Conservation (phyloP, 257 asterid species). For the Ilex aquifolium region DNA sequence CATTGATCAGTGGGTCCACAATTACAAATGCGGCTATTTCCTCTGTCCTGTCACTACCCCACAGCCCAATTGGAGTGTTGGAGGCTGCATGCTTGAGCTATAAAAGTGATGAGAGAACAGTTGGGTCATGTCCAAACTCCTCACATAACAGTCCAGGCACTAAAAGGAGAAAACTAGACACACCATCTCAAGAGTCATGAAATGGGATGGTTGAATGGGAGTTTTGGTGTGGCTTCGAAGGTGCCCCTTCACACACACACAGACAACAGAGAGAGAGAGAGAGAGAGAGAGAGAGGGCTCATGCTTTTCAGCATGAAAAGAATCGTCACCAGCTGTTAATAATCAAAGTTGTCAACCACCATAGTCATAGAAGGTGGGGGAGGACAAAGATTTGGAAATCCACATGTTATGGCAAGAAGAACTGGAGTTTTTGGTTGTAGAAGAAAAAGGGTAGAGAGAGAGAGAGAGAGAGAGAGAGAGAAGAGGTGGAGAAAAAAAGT, state of each 20-base stretch:
- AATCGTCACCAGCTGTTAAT: not conserved
- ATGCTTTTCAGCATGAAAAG: too few species aligned
- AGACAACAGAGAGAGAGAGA: too few species aligned
- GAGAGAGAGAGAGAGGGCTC: not conserved
- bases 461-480: too few species aligned
- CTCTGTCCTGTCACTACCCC: slow-evolving; percentile 23
- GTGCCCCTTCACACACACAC: not conserved
- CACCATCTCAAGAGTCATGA: slow-evolving; percentile 2
- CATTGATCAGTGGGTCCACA: slow-evolving; percentile 24
- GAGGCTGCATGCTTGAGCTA: slow-evolving; percentile 54
- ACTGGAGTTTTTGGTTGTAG: not conserved
- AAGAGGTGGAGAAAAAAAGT: not conserved
- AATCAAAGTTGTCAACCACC: not conserved
- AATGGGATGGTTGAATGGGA: slow-evolving; percentile 44
- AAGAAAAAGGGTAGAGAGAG: not conserved
- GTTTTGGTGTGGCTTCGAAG: not conserved
- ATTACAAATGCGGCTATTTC: slow-evolving; percentile 12
- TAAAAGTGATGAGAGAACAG: slow-evolving; percentile 42
- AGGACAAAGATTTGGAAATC: not conserved
- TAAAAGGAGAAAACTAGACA: slow-evolving; percentile 57
- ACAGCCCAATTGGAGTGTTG: slow-evolving; percentile 37
- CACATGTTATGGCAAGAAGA: not conserved
- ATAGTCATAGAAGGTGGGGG: not conserved
- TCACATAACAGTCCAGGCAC: slow-evolving; percentile 31
- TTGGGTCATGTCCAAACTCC: slow-evolving; percentile 41